phyloP scores from a whole-genome alignment of 495 filamentous ascomycete species.

The Hyaloscypha finlandica region DNA sequence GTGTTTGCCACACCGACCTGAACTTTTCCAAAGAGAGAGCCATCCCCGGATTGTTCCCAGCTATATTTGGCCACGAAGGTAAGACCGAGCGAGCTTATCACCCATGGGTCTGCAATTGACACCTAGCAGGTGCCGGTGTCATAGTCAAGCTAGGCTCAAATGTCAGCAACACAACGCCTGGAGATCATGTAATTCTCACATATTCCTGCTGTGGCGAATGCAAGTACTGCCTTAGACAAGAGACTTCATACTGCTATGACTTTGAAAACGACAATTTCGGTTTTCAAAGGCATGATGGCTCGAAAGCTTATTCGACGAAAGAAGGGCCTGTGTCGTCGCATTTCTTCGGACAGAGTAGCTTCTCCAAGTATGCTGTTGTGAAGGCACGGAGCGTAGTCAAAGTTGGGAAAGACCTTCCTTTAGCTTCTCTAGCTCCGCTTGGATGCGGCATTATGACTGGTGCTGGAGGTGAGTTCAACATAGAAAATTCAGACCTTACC shows the following conservation, averaged over 20 bases:
- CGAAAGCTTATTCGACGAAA: slow-evolving; percentile 23
- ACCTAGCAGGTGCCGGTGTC: slow-evolving; percentile 50
- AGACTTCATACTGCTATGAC: slow-evolving; percentile 36
- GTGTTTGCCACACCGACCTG: slow-evolving; percentile 47
- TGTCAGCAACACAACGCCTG: slow-evolving; percentile 38
- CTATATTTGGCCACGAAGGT: slow-evolving; percentile 54
- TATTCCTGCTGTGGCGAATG: slow-evolving; percentile 40
- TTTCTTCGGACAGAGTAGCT: slow-evolving; percentile 49
- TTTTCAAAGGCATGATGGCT: slow-evolving; percentile 27
- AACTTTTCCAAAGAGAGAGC: slow-evolving; percentile 38
- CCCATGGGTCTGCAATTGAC: too few species aligned
- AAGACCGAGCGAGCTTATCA: too few species aligned
- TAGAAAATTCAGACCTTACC: too few species aligned
- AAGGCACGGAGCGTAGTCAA: slow-evolving; percentile 26
- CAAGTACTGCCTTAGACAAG: slow-evolving; percentile 32
- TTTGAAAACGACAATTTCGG: slow-evolving; percentile 38
- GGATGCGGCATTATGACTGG: slow-evolving; percentile 48
- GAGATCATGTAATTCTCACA: slow-evolving; percentile 48
- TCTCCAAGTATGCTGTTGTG: slow-evolving; percentile 40
- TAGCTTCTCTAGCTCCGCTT: slow-evolving; percentile 41
- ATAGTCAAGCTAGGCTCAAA: slow-evolving; percentile 45
- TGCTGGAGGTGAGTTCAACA: slow-evolving; percentile 30
- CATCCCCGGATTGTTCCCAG: slow-evolving; percentile 38
- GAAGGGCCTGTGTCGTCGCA: slow-evolving; percentile 38
- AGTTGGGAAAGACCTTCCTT: slow-evolving; percentile 26